Conservation (phyloP, 1,284 basidiomycete genomes). For the Polyporus tsugae region DNA sequence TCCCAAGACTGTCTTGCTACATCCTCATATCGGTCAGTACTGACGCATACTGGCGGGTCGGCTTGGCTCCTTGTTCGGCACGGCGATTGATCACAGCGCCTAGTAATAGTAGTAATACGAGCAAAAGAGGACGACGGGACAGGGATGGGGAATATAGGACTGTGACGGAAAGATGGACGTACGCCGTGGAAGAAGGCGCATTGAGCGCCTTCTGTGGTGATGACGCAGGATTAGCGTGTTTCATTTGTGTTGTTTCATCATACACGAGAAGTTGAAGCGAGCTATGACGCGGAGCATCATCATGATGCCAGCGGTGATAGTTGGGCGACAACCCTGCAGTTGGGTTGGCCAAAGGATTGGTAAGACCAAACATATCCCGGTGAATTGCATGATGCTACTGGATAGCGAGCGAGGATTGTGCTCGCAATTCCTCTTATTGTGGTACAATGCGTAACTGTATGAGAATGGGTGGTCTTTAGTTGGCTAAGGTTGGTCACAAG, state of each 20-base stretch:
- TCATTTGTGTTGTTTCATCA: constrained; percentile 9
- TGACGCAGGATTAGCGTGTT: not conserved
- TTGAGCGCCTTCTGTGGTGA: not conserved
- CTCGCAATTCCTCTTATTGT: too few species aligned
- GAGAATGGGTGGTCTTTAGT: too few species aligned
- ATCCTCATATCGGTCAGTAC: constrained; percentile 2
- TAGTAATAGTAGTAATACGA: not conserved
- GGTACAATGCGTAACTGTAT: too few species aligned
- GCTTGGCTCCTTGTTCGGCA: not conserved
- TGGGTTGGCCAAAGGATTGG: not conserved
- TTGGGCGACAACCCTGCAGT: not conserved
- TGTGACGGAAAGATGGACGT: not conserved
- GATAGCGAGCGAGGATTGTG: too few species aligned
- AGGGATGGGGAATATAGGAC: not conserved
- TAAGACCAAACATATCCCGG: not conserved
- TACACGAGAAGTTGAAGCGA: constrained; percentile 4
- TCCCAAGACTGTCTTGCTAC: constrained; percentile 1
- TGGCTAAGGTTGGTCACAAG: not conserved
- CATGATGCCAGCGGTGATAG: constrained; percentile 2
- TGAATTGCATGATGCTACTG: not conserved
- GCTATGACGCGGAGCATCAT: not conserved
- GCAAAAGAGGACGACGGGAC: not conserved
- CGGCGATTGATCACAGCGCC: not conserved
- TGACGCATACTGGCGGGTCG: not conserved
- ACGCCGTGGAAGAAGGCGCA: not conserved